phyloP scores from a whole-genome alignment of 2,329 filamentous ascomycete species.

The Xylaria sp. region DNA sequence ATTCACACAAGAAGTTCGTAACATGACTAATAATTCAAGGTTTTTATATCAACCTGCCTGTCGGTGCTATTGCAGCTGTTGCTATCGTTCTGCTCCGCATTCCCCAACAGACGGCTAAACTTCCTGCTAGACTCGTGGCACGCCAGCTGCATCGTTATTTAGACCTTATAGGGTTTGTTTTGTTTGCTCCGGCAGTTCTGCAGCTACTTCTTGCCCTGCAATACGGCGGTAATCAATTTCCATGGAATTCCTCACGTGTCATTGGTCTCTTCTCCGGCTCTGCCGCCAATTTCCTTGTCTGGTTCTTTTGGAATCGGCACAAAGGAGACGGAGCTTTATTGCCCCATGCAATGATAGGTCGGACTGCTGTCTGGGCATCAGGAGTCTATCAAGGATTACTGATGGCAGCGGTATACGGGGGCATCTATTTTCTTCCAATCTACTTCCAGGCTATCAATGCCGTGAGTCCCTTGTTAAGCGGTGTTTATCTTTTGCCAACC shows the following conservation, averaged over 20 bases:
- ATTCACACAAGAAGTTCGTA: not conserved
- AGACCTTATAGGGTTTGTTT: constrained; percentile 37
- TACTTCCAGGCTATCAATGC: constrained; percentile 2
- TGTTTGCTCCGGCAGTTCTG: constrained; percentile 49
- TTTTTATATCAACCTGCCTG: constrained; percentile 19
- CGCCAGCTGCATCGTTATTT: constrained; percentile 35
- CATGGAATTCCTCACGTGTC: not conserved
- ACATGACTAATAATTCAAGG: not conserved
- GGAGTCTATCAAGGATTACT: not conserved
- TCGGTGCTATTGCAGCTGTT: not conserved
- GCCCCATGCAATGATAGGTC: not conserved
- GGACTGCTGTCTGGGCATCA: not conserved
- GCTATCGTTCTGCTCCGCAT: not conserved
- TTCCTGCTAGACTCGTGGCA: not conserved
- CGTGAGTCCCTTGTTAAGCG: not conserved
- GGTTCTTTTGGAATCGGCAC: not conserved
- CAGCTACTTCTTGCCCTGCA: constrained; percentile 49
- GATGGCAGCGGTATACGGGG: not conserved
- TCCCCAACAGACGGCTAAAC: constrained; percentile 1
- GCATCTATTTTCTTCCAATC: not conserved
- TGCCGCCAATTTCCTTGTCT: not conserved
- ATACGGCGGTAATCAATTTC: constrained; percentile 43
- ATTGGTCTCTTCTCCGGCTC: not conserved
- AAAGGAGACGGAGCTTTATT: not conserved
- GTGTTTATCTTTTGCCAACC: not conserved